A percentile compares a stretch with the other conserved stretches of the same genome.
Evolutionary conservation across 1,284 basidiomycete genomes (phyloP).

Genomic region (Microbotryum lychnidis-dioicae): DNA sequence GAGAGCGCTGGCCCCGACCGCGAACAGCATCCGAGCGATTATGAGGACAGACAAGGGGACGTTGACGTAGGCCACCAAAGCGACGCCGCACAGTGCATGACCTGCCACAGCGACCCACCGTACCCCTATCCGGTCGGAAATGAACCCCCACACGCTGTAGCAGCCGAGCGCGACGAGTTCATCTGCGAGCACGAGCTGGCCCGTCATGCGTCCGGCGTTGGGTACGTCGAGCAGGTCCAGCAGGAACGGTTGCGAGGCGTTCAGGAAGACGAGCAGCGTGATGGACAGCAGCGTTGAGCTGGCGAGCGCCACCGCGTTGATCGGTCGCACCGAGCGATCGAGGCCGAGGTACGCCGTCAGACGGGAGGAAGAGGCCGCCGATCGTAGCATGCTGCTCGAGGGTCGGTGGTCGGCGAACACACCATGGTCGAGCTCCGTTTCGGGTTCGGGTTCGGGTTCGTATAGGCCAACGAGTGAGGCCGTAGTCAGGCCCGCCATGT

Average conservation of each 20-base stretch:
- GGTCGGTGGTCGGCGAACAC: too few species aligned
- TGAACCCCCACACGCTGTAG: slow-evolving; percentile 20
- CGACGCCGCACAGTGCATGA: slow-evolving; percentile 10
- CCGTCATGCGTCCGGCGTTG: slow-evolving; percentile 7
- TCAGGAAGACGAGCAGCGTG: slow-evolving; percentile 29
- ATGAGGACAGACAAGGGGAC: slow-evolving; percentile 12
- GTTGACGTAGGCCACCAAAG: slow-evolving; percentile 13
- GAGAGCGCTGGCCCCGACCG: slow-evolving; percentile 15
- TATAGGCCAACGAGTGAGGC: too few species aligned
- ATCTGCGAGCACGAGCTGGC: slow-evolving; percentile 26
- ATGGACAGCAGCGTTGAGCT: slow-evolving; percentile 18
- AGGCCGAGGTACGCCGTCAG: too few species aligned
- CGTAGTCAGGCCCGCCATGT: too few species aligned
- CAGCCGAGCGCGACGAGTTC: slow-evolving; percentile 23
- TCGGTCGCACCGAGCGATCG: too few species aligned
- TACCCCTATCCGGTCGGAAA: slow-evolving; percentile 15
- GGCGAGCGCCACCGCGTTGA: background rate
- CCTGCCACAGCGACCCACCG: slow-evolving; percentile 7
- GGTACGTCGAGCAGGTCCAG: slow-evolving; percentile 12
- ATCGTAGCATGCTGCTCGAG: too few species aligned
- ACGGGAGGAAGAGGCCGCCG: too few species aligned
- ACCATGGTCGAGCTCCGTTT: too few species aligned
- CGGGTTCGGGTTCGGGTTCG: too few species aligned
- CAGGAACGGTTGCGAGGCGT: slow-evolving; percentile 22
- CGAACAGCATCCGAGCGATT: slow-evolving; percentile 12